Percentiles rank a stretch among this genome's conserved stretches.
These are phyloP conservation scores for Plasmodium malariae DNA, from an alignment of 169 alveolate genomes.

Conservation along the genomic window DNA sequence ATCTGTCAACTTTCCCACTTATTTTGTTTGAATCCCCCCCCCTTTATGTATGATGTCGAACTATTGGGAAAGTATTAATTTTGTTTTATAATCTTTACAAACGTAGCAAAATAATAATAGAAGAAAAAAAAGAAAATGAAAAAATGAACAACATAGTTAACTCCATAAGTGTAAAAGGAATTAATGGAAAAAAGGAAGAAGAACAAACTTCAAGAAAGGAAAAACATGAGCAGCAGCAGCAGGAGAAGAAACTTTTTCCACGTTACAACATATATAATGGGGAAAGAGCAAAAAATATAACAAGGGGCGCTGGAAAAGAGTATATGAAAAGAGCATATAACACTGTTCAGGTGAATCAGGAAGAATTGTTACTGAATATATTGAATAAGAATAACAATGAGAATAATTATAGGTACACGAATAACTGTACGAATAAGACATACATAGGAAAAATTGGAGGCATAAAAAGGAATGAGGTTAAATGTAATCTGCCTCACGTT, in stretches of 20 bases:
- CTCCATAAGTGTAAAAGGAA: too few species aligned
- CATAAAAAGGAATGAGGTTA: not conserved
- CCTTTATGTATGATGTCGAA: too few species aligned
- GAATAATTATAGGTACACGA: not conserved
- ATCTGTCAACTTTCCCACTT: too few species aligned
- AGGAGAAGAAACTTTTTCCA: too few species aligned
- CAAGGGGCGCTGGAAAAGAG: not conserved
- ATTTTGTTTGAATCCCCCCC: too few species aligned
- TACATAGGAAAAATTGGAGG: not conserved
- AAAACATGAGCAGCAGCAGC: too few species aligned
- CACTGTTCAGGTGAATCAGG: slow-evolving; percentile 20
- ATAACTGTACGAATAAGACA: not conserved
- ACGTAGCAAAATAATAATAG: too few species aligned
- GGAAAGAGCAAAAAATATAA: not conserved
- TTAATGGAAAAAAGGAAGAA: not conserved
- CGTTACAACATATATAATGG: not conserved
- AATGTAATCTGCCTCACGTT: not conserved
- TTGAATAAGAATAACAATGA: not conserved
- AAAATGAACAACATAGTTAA: too few species aligned
- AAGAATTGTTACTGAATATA: slow-evolving; percentile 17
- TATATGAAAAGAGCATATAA: not conserved
- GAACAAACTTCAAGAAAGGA: not conserved
- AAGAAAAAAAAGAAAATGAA: too few species aligned
- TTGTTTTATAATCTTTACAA: too few species aligned
- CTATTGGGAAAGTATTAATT: too few species aligned